Evolutionary conservation across 148 eudicot genomes (phyloP), one percentile per base, ranked within the genome.

Genomic region (Rhododendron simsii): DNA sequence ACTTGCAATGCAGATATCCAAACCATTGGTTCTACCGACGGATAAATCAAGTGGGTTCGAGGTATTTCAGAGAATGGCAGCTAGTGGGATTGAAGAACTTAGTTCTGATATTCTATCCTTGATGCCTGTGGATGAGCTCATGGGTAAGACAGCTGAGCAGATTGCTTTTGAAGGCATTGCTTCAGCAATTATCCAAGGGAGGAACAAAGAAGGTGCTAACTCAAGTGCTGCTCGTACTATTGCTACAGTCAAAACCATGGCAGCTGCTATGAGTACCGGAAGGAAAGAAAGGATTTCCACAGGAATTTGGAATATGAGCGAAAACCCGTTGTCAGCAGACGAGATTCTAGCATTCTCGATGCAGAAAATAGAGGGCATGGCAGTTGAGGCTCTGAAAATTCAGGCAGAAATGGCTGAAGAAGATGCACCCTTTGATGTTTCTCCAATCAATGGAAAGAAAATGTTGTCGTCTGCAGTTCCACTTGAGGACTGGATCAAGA

Each of bases 141-240:
- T 85, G 80, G 99, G 96, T 39, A 97, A 96, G 87, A 94, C 99
- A 1, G 95, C 99, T 4, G 98, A 95, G 84, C 99, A 97, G 86
- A 89, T 95, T 84, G 98, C 99, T n/a, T 97, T 97, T 77, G 99
- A 97, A 88, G 99, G 99, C n/a, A 93, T 97, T 81, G 98, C 98
- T 81, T 93, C 98, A 39, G 98, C 95, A 59, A 95, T 97, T 65
- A 94, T 97, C 81, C 91, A 91, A 53, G 98, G 99, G 23, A 90
- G 99, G 86, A 95, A 91, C 92, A 96, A 95, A 91, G 98, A 97
- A 91, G 98, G 96, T 3, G 98, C 99, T 1, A 93, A 92, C 89
- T 97, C 99, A 30, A 97, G 94, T 51, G 98, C 99, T 61, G 96
- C 98, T 59, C 91, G 95, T 2, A 92, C 93, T 6, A 89, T 97